These are phyloP conservation scores for Saccharata proteae DNA, from an alignment of 2,329 filamentous ascomycete species.

Conservation along the genomic window DNA sequence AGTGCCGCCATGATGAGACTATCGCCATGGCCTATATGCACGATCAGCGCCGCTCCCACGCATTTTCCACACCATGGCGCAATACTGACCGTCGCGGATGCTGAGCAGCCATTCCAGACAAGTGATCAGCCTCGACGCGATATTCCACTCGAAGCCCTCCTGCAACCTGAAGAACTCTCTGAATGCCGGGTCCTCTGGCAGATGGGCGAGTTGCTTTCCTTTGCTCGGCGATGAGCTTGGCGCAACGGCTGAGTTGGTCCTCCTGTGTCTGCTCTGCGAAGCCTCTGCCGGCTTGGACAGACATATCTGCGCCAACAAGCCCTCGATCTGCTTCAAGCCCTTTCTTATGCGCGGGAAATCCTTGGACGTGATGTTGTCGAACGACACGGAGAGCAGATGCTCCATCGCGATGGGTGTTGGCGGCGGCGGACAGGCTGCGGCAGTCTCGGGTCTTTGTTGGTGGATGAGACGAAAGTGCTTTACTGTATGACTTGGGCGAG, in stretches of 20 bases:
- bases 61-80: not conserved
- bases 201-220: constrained; percentile 46
- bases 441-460: no score
- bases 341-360: constrained; percentile 85
- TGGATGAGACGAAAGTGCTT: no score
- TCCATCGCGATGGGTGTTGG: constrained; percentile 51
- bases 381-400: constrained; percentile 78
- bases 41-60: constrained; percentile 1
- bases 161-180: constrained; percentile 93
- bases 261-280: constrained; percentile 15
- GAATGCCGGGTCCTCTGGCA: constrained; percentile 77
- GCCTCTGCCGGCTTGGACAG: constrained; percentile 41
- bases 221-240: constrained; percentile 16
- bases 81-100: constrained; percentile 47
- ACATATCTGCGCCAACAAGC: constrained; percentile 87
- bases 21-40: constrained; percentile 56
- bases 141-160: constrained; percentile 96
- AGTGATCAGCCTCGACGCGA: constrained; percentile 71
- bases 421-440: no score
- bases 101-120: constrained; percentile 79
- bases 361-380: constrained; percentile 91
- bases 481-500: no score
- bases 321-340: constrained; percentile 86
- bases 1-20: constrained; percentile 77
- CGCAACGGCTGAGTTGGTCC: constrained; percentile 25